Base-by-base conservation (phyloP, 108 stramenopile genomes). In the Cyclostephanos invisitatus region DNA sequence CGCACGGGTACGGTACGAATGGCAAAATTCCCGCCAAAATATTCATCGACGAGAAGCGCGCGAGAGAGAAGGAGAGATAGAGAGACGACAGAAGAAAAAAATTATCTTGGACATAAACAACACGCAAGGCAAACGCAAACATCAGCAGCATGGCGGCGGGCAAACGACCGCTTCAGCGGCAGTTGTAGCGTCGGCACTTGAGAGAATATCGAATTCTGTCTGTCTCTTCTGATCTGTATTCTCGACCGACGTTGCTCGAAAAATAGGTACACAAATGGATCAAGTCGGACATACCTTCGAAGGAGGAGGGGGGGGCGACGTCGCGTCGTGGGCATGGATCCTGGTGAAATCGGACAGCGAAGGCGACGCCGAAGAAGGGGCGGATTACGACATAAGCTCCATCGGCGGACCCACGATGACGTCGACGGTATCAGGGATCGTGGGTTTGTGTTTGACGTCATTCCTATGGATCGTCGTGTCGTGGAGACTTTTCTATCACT, bases 401-500 rank as follows among this genome's bases (percentile, higher is more conserved):
- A 27, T 27, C 53, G 53, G 9, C 8, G 53, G 53, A 35, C 29
- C 29, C 17, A 15, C 2, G 27, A 28, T 59, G n/a, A 37, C 58
- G 27, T 12, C 58, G 29, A 59, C 32, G 32, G 17, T 59, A 35
- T 28, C 72, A 0, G 72, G 72, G 8, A 73, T 73, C n/a, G 67
- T 72, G 15, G 79, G 79, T 18, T 66, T 80, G 14, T 73, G 46
- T 51, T 49, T 81, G 27, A 74, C 80, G 12, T 25, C 57, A 3
- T 27, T 81, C 24, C 53, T 81, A 0, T 81, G 67, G 73, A 5
- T 59, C 37, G 60, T 70, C 53, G 64, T 69, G 28, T 70, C 80
- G 0, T 81, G 80, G 80, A 58, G 80, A 46, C 38, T 81, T 4
- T 28, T 81, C 49, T 69, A 73, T 24, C 79, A 80, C 53, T 70